Percentiles rank a stretch among this genome's conserved stretches.
Evolutionary conservation across 306 rosid genomes (phyloP).

Genomic region (Mimosa pudica): DNA sequence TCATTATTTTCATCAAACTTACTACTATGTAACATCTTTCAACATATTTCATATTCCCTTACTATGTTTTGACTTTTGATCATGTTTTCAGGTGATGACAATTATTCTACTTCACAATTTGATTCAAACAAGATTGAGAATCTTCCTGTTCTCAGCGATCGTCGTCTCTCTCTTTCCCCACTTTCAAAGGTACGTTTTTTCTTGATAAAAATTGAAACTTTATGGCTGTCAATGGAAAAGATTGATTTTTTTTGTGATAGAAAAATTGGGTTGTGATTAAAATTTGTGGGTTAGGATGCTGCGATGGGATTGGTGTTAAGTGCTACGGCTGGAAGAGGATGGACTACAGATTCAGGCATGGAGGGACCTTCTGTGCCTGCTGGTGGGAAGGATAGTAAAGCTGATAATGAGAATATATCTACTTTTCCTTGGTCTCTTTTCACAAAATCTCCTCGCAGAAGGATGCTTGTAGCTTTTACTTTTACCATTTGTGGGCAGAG

Average conservation of each 20-base stretch:
- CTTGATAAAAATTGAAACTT: constrained; percentile 1
- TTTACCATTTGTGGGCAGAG: constrained; percentile 93
- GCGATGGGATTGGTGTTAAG: constrained; percentile 96
- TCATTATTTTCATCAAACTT: neutral
- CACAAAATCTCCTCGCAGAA: constrained; percentile 91
- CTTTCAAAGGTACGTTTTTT: too few species aligned
- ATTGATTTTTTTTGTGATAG: neutral
- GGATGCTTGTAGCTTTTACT: constrained; percentile 92
- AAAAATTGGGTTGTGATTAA: constrained; percentile 4
- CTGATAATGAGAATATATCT: constrained; percentile 68
- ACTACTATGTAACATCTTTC: neutral
- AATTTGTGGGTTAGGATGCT: constrained; percentile 58
- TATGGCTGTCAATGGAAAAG: neutral
- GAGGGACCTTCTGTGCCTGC: constrained; percentile 93
- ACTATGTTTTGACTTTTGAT: neutral
- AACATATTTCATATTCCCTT: neutral
- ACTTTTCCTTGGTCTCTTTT: constrained; percentile 99
- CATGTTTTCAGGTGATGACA: constrained; percentile 54
- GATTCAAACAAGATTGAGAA: constrained; percentile 49
- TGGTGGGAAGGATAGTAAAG: constrained; percentile 41
- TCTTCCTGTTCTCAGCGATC: constrained; percentile 64
- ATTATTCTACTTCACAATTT: constrained; percentile 48
- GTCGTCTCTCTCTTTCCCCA: constrained; percentile 68
- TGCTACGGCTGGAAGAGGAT: constrained; percentile 89
- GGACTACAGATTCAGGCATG: constrained; percentile 99